phyloP scores from a whole-genome alignment of 345 rosid species.

The Corymbia maculata region DNA sequence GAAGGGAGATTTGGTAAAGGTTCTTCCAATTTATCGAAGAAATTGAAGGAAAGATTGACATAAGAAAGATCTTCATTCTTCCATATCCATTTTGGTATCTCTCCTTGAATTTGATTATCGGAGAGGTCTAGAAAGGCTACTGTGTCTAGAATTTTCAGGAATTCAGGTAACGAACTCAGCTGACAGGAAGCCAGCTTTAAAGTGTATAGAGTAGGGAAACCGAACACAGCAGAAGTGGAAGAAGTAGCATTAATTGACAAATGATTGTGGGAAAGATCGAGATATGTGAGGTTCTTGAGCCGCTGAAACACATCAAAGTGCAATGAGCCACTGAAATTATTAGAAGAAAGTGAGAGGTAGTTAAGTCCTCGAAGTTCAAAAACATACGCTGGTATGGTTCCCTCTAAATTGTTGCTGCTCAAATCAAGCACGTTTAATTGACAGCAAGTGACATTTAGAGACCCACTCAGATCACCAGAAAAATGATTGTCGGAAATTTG shows the following conservation, averaged over 20 bases:
- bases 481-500: conserved; percentile 11
- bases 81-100: conserved; percentile 38
- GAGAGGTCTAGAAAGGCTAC: conserved; percentile 24
- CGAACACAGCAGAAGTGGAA: background rate
- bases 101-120: conserved; percentile 25
- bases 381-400: conserved; percentile 8
- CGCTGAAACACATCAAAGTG: conserved; percentile 6
- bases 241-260: conserved; percentile 8
- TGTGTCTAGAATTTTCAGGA: conserved; percentile 4
- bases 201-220: conserved; percentile 2
- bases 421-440: conserved; percentile 17
- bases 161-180: conserved; percentile 17
- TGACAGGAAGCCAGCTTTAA: conserved; percentile 38
- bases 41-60: conserved; percentile 20
- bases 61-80: background rate
- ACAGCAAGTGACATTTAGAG: background rate
- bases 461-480: background rate
- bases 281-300: conserved; percentile 16
- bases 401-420: conserved; percentile 21
- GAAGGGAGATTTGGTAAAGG: background rate
- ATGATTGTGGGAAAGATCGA: conserved; percentile 32
- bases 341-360: conserved; percentile 19
- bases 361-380: conserved; percentile 11
- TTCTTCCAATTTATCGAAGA: background rate
- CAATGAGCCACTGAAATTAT: conserved; percentile 27